Conservation (phyloP, 331 rosid species). For the Phaseolus coccineus region DNA sequence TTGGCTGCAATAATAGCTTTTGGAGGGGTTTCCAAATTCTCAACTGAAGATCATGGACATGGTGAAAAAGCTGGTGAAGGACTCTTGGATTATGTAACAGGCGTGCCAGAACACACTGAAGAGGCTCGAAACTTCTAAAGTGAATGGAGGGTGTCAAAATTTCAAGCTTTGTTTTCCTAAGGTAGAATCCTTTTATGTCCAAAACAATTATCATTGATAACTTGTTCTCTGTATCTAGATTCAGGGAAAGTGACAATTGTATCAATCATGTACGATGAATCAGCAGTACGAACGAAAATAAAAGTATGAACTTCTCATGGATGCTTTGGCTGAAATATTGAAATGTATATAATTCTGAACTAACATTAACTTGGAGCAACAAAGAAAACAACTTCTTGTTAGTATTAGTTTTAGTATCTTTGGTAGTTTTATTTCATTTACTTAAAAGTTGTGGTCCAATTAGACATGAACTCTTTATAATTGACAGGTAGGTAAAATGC, state of each 20-base stretch:
- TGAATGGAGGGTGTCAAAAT: background rate
- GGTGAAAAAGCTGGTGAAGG: slow-evolving; percentile 59
- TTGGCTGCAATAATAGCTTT: slow-evolving; percentile 55
- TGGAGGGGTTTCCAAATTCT: slow-evolving; percentile 57
- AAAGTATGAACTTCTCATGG: slow-evolving; percentile 10
- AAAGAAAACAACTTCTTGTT: too few species aligned
- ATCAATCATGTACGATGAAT: slow-evolving; percentile 12
- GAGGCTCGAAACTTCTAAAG: slow-evolving; percentile 30
- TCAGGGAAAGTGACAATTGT: slow-evolving; percentile 3
- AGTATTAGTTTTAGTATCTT: too few species aligned
- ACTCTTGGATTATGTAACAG: slow-evolving; percentile 67
- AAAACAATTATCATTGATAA: slow-evolving; percentile 24
- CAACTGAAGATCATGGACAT: slow-evolving; percentile 48
- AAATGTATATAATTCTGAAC: background rate
- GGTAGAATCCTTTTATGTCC: slow-evolving; percentile 10
- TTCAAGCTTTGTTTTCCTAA: background rate
- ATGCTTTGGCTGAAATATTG: background rate
- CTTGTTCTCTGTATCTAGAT: background rate
- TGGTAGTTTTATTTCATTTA: too few species aligned
- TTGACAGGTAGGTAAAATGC: too few species aligned
- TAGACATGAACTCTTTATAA: too few species aligned
- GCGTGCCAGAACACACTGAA: slow-evolving; percentile 45
- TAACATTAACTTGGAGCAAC: too few species aligned
- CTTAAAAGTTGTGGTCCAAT: too few species aligned
- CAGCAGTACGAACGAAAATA: background rate